These are phyloP conservation scores for Eucalyptus fibrosa DNA, from an alignment of 345 rosid genomes.

Conservation along the genomic window DNA sequence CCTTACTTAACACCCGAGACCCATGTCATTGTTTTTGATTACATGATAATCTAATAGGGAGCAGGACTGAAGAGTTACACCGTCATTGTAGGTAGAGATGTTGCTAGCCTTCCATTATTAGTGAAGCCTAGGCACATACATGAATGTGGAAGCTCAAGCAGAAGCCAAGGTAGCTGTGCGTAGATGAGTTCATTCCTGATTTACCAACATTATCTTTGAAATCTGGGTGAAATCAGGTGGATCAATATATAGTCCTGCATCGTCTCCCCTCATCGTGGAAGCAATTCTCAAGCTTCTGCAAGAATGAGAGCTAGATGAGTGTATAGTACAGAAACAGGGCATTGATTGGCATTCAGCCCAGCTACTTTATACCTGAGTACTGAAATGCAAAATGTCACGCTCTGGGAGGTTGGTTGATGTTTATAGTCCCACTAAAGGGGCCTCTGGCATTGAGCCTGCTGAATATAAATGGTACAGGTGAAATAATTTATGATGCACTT, in stretches of 20 bases:
- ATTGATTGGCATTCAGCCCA: not conserved
- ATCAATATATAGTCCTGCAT: not conserved
- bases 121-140: not conserved
- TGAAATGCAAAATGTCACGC: not conserved
- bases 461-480: not conserved
- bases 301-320: not conserved
- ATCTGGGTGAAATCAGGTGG: not conserved
- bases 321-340: not conserved
- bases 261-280: not conserved
- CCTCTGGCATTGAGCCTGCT: not conserved
- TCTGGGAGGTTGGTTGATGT: not conserved
- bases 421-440: not conserved
- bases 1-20: constrained; percentile 29
- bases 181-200: not conserved
- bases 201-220: not conserved
- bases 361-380: not conserved
- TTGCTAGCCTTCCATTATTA: not conserved
- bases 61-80: not conserved
- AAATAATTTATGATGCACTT: not conserved
- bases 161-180: not conserved
- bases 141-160: not conserved
- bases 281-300: not conserved
- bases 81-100: not conserved
- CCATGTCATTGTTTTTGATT: constrained; percentile 27
- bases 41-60: constrained; percentile 22